Percentiles rank a stretch among this genome's conserved stretches.
Evolutionary conservation across 441 rosid genomes (phyloP).

Genomic region (Erodium texanum): DNA sequence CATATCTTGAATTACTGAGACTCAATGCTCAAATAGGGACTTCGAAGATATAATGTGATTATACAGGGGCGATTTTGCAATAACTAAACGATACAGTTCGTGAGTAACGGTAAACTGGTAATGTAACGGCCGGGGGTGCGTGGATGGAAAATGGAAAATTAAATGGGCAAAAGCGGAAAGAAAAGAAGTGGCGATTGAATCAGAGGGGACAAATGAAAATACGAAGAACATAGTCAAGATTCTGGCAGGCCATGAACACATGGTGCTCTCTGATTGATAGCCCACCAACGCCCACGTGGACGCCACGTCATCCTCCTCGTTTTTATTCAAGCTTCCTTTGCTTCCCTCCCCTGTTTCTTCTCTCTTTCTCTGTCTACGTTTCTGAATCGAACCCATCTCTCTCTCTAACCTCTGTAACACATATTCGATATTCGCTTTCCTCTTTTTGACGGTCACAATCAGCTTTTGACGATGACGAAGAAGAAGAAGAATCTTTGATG

Average conservation of each 20-base stretch:
- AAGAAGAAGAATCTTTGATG: not conserved
- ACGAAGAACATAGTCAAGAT: conserved; percentile 1
- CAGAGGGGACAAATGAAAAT: not conserved
- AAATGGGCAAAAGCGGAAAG: not conserved
- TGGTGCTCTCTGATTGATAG: not conserved
- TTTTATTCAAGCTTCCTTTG: not conserved
- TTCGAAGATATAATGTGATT: not conserved
- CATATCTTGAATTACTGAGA: too few species aligned
- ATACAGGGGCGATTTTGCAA: not conserved
- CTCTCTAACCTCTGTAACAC: not conserved
- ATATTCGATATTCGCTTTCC: not conserved
- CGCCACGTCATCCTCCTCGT: not conserved
- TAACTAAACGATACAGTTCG: too few species aligned
- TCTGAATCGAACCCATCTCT: not conserved
- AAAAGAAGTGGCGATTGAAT: not conserved
- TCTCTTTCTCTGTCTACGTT: too few species aligned
- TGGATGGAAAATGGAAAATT: not conserved
- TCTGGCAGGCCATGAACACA: not conserved
- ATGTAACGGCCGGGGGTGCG: not conserved
- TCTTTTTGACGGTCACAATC: not conserved
- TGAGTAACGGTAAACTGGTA: not conserved
- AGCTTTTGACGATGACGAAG: not conserved
- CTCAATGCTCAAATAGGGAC: not conserved
- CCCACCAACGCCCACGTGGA: conserved; percentile 1
- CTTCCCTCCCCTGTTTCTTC: too few species aligned